phyloP scores from a whole-genome alignment of 2,329 filamentous ascomycete species.

The Fusarium sp. region DNA sequence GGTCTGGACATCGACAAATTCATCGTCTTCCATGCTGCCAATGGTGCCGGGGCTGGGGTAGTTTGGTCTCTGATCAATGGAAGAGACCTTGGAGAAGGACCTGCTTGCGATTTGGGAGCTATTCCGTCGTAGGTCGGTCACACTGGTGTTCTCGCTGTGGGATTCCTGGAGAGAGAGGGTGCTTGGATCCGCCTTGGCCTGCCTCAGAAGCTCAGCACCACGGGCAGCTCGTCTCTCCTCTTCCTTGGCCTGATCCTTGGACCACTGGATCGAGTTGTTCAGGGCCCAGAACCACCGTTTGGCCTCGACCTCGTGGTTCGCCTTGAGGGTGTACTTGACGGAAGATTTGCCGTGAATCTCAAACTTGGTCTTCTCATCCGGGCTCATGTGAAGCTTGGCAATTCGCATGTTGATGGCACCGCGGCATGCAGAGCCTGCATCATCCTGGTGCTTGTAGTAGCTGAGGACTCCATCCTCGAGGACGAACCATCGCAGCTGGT shows the following conservation, averaged over 20 bases:
- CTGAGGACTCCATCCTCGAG: slow-evolving; percentile 97
- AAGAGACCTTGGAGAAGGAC: slow-evolving; percentile 47
- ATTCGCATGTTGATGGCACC: slow-evolving; percentile 99
- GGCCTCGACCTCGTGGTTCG: slow-evolving; percentile 97
- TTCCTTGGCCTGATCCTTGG: slow-evolving; percentile 95
- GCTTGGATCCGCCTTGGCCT: slow-evolving; percentile 84
- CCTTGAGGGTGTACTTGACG: slow-evolving; percentile 97
- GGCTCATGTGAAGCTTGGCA: slow-evolving; percentile 93
- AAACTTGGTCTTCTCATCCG: slow-evolving; percentile 97
- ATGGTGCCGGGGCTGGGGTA: slow-evolving; percentile 61
- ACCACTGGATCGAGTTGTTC: slow-evolving; percentile 99
- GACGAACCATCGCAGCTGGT: slow-evolving; percentile 98
- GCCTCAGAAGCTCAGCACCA: slow-evolving; percentile 81
- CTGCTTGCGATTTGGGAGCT: slow-evolving; percentile 62
- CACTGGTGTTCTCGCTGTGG: slow-evolving; percentile 68
- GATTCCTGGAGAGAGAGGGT: slow-evolving; percentile 63
- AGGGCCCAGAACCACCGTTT: slow-evolving; percentile 99
- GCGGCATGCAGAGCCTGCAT: slow-evolving; percentile 94
- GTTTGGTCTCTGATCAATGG: slow-evolving; percentile 54
- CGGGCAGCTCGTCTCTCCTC: slow-evolving; percentile 84
- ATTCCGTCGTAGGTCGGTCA: slow-evolving; percentile 61
- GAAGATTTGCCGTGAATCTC: slow-evolving; percentile 99
- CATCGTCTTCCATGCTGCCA: slow-evolving; percentile 69
- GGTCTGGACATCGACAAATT: slow-evolving; percentile 64
- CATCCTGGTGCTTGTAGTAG: slow-evolving; percentile 99